A percentile compares a stretch with the other conserved stretches of the same genome.
Conservation (phyloP, 139 green algal genomes). For the Pseudopediastrum boryanum region DNA sequence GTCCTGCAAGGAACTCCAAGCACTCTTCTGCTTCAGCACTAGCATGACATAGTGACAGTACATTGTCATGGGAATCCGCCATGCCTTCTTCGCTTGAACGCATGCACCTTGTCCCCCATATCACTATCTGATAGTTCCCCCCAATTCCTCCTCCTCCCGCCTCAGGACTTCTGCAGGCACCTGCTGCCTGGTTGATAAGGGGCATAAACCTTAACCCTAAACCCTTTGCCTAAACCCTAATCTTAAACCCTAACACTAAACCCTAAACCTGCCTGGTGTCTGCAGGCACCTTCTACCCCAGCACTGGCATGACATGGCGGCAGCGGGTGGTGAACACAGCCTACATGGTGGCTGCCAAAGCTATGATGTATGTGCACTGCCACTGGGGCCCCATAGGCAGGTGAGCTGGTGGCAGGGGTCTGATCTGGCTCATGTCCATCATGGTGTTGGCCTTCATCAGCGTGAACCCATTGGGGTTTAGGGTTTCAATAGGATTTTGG, state of each 20-base stretch:
- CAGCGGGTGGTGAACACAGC: slow-evolving; percentile 18
- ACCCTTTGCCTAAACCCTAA: too few species aligned
- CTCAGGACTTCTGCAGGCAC: not conserved
- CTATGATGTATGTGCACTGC: not conserved
- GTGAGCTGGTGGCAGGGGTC: slow-evolving; percentile 4
- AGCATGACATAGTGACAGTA: too few species aligned
- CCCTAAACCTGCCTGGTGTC: too few species aligned
- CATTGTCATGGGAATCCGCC: too few species aligned
- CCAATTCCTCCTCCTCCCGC: too few species aligned
- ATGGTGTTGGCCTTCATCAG: not conserved
- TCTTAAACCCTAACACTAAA: not conserved
- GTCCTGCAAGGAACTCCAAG: too few species aligned
- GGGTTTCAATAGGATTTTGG: not conserved
- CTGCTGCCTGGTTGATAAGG: too few species aligned
- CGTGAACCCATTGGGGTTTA: not conserved
- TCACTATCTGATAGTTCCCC: too few species aligned
- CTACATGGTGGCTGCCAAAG: not conserved
- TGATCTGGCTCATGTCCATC: not conserved
- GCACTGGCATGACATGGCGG: slow-evolving; percentile 26
- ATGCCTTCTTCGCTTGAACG: too few species aligned
- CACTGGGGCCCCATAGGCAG: not conserved
- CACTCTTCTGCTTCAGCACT: too few species aligned
- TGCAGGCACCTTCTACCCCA: slow-evolving; percentile 34
- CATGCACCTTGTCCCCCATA: too few species aligned
- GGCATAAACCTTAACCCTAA: too few species aligned